Conservation (phyloP, 2,329 filamentous ascomycete species). For the Aspergillus sp. region DNA sequence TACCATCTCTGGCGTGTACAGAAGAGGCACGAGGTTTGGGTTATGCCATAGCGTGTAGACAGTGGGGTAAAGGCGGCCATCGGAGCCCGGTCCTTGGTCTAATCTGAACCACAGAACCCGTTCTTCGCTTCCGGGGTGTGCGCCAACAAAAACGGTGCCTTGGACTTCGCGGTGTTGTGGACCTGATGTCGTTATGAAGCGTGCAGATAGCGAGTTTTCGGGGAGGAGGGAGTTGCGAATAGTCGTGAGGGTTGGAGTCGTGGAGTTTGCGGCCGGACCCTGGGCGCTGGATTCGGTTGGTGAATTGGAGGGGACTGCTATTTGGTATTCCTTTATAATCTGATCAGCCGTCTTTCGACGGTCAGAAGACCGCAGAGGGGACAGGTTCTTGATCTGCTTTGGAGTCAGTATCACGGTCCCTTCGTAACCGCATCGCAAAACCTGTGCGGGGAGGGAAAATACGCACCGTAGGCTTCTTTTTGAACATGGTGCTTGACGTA, state of each 20-base stretch:
- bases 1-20: conserved; percentile 55
- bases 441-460: conserved; percentile 19
- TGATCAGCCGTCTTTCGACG: conserved; percentile 60
- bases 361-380: conserved; percentile 61
- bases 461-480: conserved; percentile 55
- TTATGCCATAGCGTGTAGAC: conserved; percentile 64
- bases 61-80: conserved; percentile 39
- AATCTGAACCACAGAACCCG: conserved; percentile 60
- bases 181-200: conserved; percentile 59
- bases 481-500: conserved; percentile 47
- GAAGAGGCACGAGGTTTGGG: conserved; percentile 52
- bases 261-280: conserved; percentile 37
- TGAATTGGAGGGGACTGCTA: conserved; percentile 39
- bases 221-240: conserved; percentile 56
- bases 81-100: conserved; percentile 44
- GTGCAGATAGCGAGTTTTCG: conserved; percentile 55
- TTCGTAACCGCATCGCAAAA: conserved; percentile 11
- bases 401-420: conserved; percentile 6
- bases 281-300: conserved; percentile 23
- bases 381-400: conserved; percentile 56
- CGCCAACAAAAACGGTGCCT: conserved; percentile 59
- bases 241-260: conserved; percentile 42
- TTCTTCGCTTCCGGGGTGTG: conserved; percentile 50
- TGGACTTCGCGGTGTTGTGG: conserved; percentile 55
- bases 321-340: conserved; percentile 57